phyloP scores from a whole-genome alignment of 352 stramenopile genomes.

The Pythium aquatile region DNA sequence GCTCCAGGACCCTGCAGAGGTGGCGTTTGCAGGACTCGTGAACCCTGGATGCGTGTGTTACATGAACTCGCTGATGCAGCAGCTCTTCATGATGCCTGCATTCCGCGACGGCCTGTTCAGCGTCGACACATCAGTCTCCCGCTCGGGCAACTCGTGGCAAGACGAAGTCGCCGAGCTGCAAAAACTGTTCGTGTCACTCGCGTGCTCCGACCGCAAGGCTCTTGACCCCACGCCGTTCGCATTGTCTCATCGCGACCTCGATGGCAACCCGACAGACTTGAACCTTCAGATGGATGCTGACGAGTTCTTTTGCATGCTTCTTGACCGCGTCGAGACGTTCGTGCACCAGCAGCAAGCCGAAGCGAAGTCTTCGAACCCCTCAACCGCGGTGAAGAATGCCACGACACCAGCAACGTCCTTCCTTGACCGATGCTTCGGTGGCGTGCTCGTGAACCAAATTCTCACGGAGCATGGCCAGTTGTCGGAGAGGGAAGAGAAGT shows the following conservation, averaged over 20 bases:
- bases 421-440: conserved; percentile 66
- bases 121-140: conserved; percentile 25
- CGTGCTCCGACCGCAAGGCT: conserved; percentile 39
- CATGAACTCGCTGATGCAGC: conserved; percentile 98
- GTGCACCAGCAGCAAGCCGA: conserved; percentile 3
- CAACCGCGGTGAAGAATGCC: neutral
- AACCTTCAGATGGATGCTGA: conserved; percentile 81
- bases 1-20: conserved; percentile 21
- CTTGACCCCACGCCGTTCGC: conserved; percentile 68
- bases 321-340: conserved; percentile 79
- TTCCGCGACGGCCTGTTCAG: conserved; percentile 58
- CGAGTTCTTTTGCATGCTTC: conserved; percentile 76
- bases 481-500: conserved; percentile 82
- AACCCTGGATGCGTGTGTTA: conserved; percentile 99
- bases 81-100: conserved; percentile 87
- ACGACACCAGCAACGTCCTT: conserved; percentile 23
- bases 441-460: conserved; percentile 82
- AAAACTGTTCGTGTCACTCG: conserved; percentile 60
- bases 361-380: neutral
- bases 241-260: conserved; percentile 63
- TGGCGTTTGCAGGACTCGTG: conserved; percentile 80
- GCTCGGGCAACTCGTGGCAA: conserved; percentile 26
- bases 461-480: conserved; percentile 72
- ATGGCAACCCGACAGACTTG: conserved; percentile 71
- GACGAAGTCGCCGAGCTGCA: conserved; percentile 71